These are phyloP conservation scores for Exophiala phaeomuriformis DNA, from an alignment of 2,329 filamentous ascomycete species.

Conservation along the genomic window DNA sequence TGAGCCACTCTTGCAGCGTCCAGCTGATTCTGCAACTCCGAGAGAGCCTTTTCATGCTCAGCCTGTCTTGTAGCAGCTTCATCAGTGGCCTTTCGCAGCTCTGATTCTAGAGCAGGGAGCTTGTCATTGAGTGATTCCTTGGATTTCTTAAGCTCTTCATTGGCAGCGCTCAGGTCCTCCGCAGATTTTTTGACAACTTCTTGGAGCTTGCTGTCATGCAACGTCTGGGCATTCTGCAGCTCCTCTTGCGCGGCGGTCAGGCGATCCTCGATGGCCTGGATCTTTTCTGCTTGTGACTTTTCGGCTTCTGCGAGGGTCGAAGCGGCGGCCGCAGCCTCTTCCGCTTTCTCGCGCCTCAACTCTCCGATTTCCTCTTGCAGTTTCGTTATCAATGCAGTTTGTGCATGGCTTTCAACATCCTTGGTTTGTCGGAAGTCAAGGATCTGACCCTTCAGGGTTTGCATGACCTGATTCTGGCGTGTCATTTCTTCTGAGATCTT, in stretches of 20 bases:
- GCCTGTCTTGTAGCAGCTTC: not conserved
- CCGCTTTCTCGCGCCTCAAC: conserved; percentile 14
- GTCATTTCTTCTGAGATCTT: conserved; percentile 15
- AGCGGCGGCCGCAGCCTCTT: conserved; percentile 29
- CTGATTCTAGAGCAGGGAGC: conserved; percentile 12
- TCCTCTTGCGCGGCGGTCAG: conserved; percentile 33
- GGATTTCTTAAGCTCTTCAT: conserved; percentile 26
- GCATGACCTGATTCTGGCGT: conserved; percentile 19
- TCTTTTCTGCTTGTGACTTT: conserved; percentile 12
- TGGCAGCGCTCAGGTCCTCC: conserved; percentile 31
- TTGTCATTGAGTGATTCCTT: conserved; percentile 9
- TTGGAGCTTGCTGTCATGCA: conserved; percentile 31
- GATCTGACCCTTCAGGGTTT: conserved; percentile 16
- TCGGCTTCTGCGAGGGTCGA: conserved; percentile 26
- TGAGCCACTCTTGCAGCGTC: conserved; percentile 9
- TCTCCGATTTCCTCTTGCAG: conserved; percentile 15
- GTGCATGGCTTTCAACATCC: conserved; percentile 12
- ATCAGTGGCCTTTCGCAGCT: conserved; percentile 12
- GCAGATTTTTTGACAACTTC: conserved; percentile 29
- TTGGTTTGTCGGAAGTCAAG: conserved; percentile 14
- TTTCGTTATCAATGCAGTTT: conserved; percentile 4
- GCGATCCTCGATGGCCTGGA: conserved; percentile 24
- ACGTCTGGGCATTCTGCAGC: conserved; percentile 30
- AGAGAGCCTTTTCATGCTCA: conserved; percentile 7
- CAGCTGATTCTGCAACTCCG: conserved; percentile 9